These are phyloP conservation scores for Annulohypoxylon truncatum DNA, from an alignment of 2,329 filamentous ascomycete genomes.

Conservation along the genomic window DNA sequence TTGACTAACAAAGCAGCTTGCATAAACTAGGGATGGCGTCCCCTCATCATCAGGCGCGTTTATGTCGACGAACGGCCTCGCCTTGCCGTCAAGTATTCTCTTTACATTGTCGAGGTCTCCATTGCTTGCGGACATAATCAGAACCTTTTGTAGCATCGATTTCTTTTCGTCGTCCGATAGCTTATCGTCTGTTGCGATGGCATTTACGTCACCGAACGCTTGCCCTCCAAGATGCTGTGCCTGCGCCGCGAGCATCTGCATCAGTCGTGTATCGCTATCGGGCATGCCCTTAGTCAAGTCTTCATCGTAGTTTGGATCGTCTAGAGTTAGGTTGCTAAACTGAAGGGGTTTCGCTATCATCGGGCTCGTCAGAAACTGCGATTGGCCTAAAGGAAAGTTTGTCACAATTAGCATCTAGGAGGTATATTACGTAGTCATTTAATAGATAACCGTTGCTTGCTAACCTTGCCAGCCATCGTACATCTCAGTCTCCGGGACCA, in stretches of 20 bases:
- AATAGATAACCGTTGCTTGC: constrained; percentile 45
- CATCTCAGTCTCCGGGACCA: constrained; percentile 88
- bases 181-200: constrained; percentile 78
- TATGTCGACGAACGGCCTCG: constrained; percentile 81
- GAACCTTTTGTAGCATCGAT: constrained; percentile 82
- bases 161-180: constrained; percentile 81
- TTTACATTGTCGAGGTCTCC: constrained; percentile 86
- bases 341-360: constrained; percentile 84
- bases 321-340: constrained; percentile 83
- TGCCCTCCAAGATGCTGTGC: constrained; percentile 83
- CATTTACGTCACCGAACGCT: constrained; percentile 81
- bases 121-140: constrained; percentile 97
- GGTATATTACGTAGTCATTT: neutral
- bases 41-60: constrained; percentile 93
- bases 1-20: constrained; percentile 88
- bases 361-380: constrained; percentile 91
- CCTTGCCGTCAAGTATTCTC: constrained; percentile 78
- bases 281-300: constrained; percentile 67
- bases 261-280: constrained; percentile 87
- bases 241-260: constrained; percentile 96
- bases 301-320: constrained; percentile 80
- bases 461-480: constrained; percentile 98
- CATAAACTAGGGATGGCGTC: constrained; percentile 95
- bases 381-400: constrained; percentile 74
- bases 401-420: constrained; percentile 34